Conservation (phyloP, 2,329 filamentous ascomycete genomes). For the Monascus ruber region DNA sequence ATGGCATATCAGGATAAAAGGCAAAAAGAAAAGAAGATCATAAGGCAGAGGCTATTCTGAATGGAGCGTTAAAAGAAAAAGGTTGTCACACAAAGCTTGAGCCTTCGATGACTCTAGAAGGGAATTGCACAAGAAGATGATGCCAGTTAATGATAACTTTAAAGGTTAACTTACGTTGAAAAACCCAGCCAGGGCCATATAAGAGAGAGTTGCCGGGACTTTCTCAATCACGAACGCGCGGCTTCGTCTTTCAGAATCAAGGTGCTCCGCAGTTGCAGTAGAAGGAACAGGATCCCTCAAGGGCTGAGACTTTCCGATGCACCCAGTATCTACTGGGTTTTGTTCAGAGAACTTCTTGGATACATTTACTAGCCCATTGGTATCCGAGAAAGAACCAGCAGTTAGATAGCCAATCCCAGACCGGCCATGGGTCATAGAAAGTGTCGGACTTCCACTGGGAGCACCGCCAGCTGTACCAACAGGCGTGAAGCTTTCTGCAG, state of each 20-base stretch:
- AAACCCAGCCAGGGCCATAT: constrained; percentile 24
- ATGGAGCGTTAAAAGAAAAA: too few relatives aligned
- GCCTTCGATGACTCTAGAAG: too few relatives aligned
- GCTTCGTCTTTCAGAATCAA: constrained; percentile 15
- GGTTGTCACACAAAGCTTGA: too few relatives aligned
- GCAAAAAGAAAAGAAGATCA: neutral
- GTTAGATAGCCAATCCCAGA: constrained; percentile 10
- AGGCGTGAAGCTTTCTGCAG: constrained; percentile 52
- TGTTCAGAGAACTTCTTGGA: constrained; percentile 6
- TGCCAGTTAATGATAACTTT: too few relatives aligned
- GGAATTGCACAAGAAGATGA: too few relatives aligned
- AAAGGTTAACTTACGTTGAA: constrained; percentile 24
- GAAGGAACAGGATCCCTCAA: constrained; percentile 7
- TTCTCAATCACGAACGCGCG: constrained; percentile 24
- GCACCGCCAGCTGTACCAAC: constrained; percentile 15
- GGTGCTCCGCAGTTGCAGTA: constrained; percentile 8
- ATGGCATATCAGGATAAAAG: neutral
- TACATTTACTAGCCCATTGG: constrained; percentile 3
- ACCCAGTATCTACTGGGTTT: neutral
- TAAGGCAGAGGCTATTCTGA: neutral
- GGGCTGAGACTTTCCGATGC: constrained; percentile 3
- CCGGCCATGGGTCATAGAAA: constrained; percentile 5
- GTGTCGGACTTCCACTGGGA: constrained; percentile 3
- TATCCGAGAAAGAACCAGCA: constrained; percentile 11
- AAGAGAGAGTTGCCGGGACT: constrained; percentile 18